Evolutionary conservation across 208 protist genomes (phyloP).

Genomic region (Acanthamoeba castellanii): DNA sequence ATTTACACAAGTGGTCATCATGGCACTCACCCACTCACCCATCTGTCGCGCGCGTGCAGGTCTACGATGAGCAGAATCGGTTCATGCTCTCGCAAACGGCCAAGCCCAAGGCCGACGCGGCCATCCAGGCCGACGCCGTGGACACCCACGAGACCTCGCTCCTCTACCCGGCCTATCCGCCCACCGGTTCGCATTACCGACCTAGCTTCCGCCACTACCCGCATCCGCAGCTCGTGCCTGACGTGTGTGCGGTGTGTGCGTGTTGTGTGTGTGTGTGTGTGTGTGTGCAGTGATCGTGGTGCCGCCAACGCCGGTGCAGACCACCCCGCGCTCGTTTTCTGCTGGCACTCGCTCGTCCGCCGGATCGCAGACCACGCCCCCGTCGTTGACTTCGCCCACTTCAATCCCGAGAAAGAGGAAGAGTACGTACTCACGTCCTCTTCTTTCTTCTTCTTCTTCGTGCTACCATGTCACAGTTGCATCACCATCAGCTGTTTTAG

Average conservation of each 20-base stretch:
- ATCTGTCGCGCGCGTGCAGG: neutral
- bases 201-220: neutral
- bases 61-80: conserved; percentile 14
- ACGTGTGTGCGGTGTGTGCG: neutral
- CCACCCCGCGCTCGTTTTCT: neutral
- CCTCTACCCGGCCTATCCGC: conserved; percentile 28
- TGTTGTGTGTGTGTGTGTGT: neutral
- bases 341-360: neutral
- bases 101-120: conserved; percentile 51
- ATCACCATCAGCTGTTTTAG: no score
- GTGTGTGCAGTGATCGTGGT: neutral
- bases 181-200: neutral
- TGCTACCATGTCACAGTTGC: no score
- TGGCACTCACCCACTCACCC: no score
- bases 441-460: neutral
- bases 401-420: neutral
- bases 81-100: conserved; percentile 64
- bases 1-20: no score
- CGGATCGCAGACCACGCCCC: neutral
- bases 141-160: conserved; percentile 13
- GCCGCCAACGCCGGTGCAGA: neutral
- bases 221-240: neutral
- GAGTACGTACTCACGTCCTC: neutral
- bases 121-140: conserved; percentile 32
- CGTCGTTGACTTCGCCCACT: neutral